Base-by-base conservation (phyloP, 78 protist species). In the Chrysochromulina parva region DNA sequence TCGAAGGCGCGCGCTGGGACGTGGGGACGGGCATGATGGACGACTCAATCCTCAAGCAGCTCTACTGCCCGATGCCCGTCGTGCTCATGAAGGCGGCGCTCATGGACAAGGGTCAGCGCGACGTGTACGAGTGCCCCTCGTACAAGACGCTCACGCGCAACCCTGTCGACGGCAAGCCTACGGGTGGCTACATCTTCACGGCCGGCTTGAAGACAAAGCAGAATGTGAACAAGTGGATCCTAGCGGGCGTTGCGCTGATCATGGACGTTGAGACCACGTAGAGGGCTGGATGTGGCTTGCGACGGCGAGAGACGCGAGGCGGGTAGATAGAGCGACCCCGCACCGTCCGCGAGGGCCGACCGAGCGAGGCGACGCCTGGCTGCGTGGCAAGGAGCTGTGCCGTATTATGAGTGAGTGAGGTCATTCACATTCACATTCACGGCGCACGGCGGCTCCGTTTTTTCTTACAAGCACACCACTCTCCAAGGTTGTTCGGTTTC, bases 1-100 rank as follows among this genome's bases (percentile, higher is more conserved):
- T 95, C 65, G 97, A 97, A 84, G 97, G 96, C 52, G 96, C 95
- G 38, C 93, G 98, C 17, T 95, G 96, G 95, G 95, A 97, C 89
- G 94, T 96, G 2, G 66, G 22, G 26, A 17, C 1, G n/a, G 17
- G 62, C 80, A 1, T 80, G 52, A 57, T 97, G 26, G 92, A 54
- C 11, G 98, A 97, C 67, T 84, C 96, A 17, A 26, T 76, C 0
- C 96, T 98, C 20, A 94, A 95, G 90, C 97, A 97, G 93, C 94
- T 97, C 16, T 96, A 73, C 92, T 59, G 91, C 47, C 24, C 24
- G 48, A 22, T 94, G 93, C 97, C 97, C 55, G 91, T 94, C 80
- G 73, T 94, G 24, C 55, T 90, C 88, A 54, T 62, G 88, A 10
- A 85, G 78, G 92, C 94, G 13, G 20, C 53, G 54, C 1, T 2